Base-by-base conservation (phyloP, 2,329 filamentous ascomycete genomes). In the Apiospora saccharicola region DNA sequence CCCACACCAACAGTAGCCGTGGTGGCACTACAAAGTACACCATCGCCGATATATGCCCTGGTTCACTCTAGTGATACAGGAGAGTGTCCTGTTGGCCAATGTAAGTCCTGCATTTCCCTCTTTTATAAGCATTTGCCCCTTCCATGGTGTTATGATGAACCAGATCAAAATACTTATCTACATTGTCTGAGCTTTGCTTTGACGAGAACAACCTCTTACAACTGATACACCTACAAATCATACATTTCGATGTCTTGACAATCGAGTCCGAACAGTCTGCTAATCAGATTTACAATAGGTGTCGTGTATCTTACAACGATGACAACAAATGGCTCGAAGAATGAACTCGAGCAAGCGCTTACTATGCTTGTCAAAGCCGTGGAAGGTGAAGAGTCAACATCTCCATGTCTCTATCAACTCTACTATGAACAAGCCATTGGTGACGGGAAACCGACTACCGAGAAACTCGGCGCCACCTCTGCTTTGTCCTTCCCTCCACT, bases 161-260 rank as follows among this genome's bases (percentile, higher is more conserved):
- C 22, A 83, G 84, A 84, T 89, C 85, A 83, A 84, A 97, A 96
- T 94, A 95, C 95, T 98, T 98, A 98, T 98, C 96, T 98, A 98
- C 96, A 98, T 98, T 98, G 95, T 93, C 96, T 95, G 96, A 97
- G 93, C 85, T 86, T 30, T 89, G 85, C 85, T 79, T 92, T 97
- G 95, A 97, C 91, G 95, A 96, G 89, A 87, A 82, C 87, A 87
- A 89, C 89, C 90, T 95, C 93, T 96, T 92, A 96, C 91, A 94
- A 86, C 94, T 97, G 94, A 97, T 90, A 85, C 86, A 85, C 83
- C 79, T 76, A 41, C 83, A 84, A 78, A 84, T 76, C 24, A 64
- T 41, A 46, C 44, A 47, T 19, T 68, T 68, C 24, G n/a, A 26
- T 68, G 41, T 46, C 41, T 43, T 10, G 16, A 26, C 41, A n/a